Evolutionary conservation across 164 flowering plant species (phyloP), one percentile per base, ranked within the genome.

Genomic region (Aristolochia contorta): DNA sequence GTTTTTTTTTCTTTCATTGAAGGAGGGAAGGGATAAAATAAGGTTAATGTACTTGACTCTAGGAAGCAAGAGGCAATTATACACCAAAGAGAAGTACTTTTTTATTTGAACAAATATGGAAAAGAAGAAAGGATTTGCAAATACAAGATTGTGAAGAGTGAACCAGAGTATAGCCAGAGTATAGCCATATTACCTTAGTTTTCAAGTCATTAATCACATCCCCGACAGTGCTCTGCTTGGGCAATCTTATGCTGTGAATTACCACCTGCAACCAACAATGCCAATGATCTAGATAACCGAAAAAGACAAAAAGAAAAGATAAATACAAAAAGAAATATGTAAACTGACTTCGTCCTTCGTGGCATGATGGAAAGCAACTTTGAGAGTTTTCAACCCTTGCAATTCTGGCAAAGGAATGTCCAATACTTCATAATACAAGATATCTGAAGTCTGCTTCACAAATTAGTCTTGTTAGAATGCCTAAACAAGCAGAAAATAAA

Each of bases 371-470:
- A 85, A 92, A 68, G 95, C 91, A 58, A 92, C 96, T 78, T 85
- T 92, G 60, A 92, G 75, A 68, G 77, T 89, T 74, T 87, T 92
- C 21, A 92, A 71, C 27, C 93, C 89, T 80, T 92, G 95, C 73
- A 92, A 62, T 71, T 92, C 95, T 51, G 98, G 95, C 48, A 92
- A 76, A 54, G 98, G 95, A 57, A 92, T 87, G 76, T 92, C 98
- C 77, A 92, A 54, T 1, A 92, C 91, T 75, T 92, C 98, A 73
- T 92, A 92, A 61, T 92, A 89, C 74, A 92, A 72, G 25, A 89
- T 85, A 75, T 92, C 98, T 52, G 96, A 84, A 30, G 71, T 80
- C 98, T 89, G 82, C 61, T 50, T n/a, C 61, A 71, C 41, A 69
- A 43, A 48, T 10, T 37, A 3, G 65, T 37, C 6, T 58, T 19